These are phyloP conservation scores for Secale cereale DNA, from an alignment of 176 grass and related monocot species.

Conservation along the genomic window DNA sequence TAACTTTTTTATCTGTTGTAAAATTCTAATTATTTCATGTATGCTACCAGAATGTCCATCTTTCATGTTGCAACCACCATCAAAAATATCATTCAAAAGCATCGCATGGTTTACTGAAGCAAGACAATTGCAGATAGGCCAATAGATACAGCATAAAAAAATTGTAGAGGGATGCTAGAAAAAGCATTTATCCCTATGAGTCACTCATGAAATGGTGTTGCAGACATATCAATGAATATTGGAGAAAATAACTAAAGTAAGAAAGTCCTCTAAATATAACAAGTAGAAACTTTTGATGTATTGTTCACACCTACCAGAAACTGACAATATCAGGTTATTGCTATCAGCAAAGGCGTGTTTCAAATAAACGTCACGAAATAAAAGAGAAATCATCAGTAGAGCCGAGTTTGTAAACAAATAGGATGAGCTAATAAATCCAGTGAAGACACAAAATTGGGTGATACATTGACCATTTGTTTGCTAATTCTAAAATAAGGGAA, in stretches of 20 bases:
- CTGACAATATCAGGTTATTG: background rate
- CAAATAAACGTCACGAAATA: background rate
- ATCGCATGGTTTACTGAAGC: background rate
- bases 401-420: background rate
- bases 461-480: background rate
- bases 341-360: background rate
- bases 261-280: background rate
- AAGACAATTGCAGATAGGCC: conserved; percentile 2
- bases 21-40: background rate
- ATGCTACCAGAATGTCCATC: background rate
- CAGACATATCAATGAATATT: background rate
- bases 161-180: background rate
- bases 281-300: background rate
- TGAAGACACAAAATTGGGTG: background rate
- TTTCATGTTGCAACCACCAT: background rate
- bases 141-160: conserved; percentile 15
- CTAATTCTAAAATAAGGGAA: conserved; percentile 3
- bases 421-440: background rate
- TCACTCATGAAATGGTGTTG: background rate
- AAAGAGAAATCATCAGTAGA: background rate
- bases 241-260: background rate
- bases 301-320: background rate
- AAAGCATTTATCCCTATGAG: background rate
- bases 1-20: background rate
- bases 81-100: background rate